Conservation (phyloP, 176 grass and related monocot genomes). For the Leersia perrieri region DNA sequence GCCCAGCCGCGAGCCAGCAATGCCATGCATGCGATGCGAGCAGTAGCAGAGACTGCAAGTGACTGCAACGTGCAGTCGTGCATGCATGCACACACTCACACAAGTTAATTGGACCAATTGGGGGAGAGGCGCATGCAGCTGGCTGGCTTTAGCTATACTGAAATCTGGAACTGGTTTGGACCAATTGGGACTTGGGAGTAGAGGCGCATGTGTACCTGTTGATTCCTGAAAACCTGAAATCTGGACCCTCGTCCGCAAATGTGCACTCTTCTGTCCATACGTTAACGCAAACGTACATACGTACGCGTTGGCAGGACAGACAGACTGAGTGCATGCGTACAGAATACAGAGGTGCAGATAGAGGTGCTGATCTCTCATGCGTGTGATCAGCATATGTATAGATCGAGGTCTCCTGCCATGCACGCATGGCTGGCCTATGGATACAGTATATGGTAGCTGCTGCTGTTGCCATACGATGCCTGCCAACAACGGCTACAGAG, state of each 20-base stretch:
- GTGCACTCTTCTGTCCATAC: not conserved
- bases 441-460: not conserved
- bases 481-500: not conserved
- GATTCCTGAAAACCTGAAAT: not conserved
- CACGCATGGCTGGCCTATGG: not conserved
- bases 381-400: not conserved
- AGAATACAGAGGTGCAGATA: not conserved
- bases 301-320: not conserved
- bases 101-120: not conserved
- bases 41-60: not conserved
- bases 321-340: not conserved
- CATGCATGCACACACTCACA: not conserved
- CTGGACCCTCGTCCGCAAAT: not conserved
- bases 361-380: too few relatives aligned
- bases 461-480: not conserved
- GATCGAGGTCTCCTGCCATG: not conserved
- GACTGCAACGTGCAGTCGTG: not conserved
- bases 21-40: not conserved
- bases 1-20: too few relatives aligned
- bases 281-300: not conserved
- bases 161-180: constrained; percentile 25
- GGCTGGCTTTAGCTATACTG: too few relatives aligned
- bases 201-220: not conserved
- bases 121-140: not conserved
- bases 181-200: not conserved